These are phyloP conservation scores for Grosmannia serpens DNA, from an alignment of 2,329 filamentous ascomycete species.

Conservation along the genomic window DNA sequence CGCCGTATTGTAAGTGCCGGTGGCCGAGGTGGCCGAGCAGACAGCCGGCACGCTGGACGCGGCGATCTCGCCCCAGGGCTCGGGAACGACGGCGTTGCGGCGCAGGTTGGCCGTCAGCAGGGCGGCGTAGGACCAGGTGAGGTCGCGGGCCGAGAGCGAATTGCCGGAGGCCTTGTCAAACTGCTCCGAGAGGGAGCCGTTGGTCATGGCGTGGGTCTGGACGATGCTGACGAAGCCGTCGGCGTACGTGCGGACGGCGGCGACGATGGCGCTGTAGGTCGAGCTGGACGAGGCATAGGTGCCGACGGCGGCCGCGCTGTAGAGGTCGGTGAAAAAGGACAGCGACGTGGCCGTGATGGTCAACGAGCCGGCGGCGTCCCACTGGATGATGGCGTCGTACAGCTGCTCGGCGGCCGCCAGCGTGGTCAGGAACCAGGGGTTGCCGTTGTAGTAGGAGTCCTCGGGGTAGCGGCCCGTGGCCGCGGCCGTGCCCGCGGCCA, in stretches of 20 bases:
- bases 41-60: constrained; percentile 27
- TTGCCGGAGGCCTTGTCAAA: constrained; percentile 40
- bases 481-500: constrained; percentile 45
- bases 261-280: constrained; percentile 40
- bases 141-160: constrained; percentile 51
- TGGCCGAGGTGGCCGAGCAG: constrained; percentile 35
- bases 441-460: constrained; percentile 65
- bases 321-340: constrained; percentile 59
- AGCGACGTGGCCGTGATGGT: constrained; percentile 53
- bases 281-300: constrained; percentile 38
- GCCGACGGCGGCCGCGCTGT: constrained; percentile 44
- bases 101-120: constrained; percentile 53
- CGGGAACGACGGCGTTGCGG: constrained; percentile 41
- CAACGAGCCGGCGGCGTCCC: constrained; percentile 52
- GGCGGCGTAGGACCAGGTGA: constrained; percentile 65
- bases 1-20: constrained; percentile 38
- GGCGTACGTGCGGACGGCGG: constrained; percentile 45
- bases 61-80: constrained; percentile 33
- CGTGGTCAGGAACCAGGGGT: constrained; percentile 65
- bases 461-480: constrained; percentile 58
- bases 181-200: constrained; percentile 59
- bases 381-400: constrained; percentile 64
- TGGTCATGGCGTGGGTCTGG: constrained; percentile 46
- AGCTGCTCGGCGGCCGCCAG: constrained; percentile 70
- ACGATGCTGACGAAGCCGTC: constrained; percentile 52